phyloP scores from a whole-genome alignment of 2,329 filamentous ascomycete genomes.

The Sclerotinia minor region DNA sequence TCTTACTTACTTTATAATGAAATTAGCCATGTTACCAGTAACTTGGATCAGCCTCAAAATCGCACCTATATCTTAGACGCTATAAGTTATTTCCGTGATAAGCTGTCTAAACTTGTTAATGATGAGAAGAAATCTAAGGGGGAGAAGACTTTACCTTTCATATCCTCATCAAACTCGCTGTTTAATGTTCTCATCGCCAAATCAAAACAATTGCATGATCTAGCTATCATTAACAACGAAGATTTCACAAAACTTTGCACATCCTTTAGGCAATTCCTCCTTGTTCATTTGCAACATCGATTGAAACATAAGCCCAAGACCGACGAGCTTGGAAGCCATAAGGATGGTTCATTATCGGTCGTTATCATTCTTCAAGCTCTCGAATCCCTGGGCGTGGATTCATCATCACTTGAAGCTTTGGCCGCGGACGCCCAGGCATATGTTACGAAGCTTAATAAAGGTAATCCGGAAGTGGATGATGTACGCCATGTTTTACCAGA shows the following conservation, averaged over 20 bases:
- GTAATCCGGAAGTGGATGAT: conserved; percentile 27
- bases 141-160: conserved; percentile 31
- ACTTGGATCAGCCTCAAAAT: conserved; percentile 38
- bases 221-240: conserved; percentile 31
- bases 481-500: conserved; percentile 28
- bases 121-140: conserved; percentile 32
- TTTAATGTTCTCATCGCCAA: conserved; percentile 31
- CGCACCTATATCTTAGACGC: conserved; percentile 34
- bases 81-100: conserved; percentile 35
- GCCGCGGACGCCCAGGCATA: conserved; percentile 27
- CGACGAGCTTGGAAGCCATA: conserved; percentile 21
- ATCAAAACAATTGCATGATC: conserved; percentile 28
- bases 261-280: conserved; percentile 31
- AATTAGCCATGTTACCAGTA: conserved; percentile 34
- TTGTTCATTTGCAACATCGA: conserved; percentile 30
- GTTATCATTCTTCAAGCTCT: conserved; percentile 36
- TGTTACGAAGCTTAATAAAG: conserved; percentile 19
- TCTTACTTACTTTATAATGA: conserved; percentile 23
- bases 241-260: conserved; percentile 28
- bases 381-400: conserved; percentile 27
- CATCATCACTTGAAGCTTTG: conserved; percentile 28
- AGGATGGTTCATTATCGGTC: conserved; percentile 29
- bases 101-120: conserved; percentile 26
- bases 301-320: conserved; percentile 30
- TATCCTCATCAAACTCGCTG: conserved; percentile 33